Conservation (phyloP, 139 green algal species). For the Spirogloea muscicola region DNA sequence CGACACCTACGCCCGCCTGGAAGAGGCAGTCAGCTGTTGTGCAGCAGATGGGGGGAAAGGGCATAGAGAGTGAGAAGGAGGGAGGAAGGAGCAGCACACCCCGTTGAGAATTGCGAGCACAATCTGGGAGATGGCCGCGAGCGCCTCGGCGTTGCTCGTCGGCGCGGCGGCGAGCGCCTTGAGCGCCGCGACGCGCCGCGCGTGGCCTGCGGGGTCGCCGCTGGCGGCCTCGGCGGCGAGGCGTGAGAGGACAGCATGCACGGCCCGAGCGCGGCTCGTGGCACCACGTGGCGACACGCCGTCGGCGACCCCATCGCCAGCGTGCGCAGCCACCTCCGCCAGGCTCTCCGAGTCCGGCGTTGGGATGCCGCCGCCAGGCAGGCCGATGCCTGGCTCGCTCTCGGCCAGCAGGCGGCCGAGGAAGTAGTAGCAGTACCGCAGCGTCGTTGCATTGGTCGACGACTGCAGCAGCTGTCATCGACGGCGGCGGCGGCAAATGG, state of each 20-base stretch:
- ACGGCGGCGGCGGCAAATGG: not conserved
- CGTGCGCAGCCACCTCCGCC: conserved; percentile 13
- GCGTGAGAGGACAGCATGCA: conserved; percentile 17
- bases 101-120: conserved; percentile 19
- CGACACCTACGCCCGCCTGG: too few species aligned
- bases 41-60: not conserved
- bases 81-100: too few species aligned
- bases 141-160: conserved; percentile 3
- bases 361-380: conserved; percentile 17
- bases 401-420: conserved; percentile 25
- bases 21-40: too few species aligned
- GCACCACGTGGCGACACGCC: too few species aligned
- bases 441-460: not conserved
- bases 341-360: conserved; percentile 25
- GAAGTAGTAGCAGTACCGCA: conserved; percentile 35
- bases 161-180: conserved; percentile 21
- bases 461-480: conserved; percentile 23
- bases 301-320: too few species aligned
- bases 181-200: conserved; percentile 25
- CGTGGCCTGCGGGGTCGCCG: conserved; percentile 16
- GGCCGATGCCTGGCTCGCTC: not conserved
- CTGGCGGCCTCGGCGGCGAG: conserved; percentile 27
- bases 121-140: conserved; percentile 9
- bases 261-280: not conserved
- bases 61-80: not conserved